Conservation (phyloP, 1,139 yeast genomes). For the Candida dubliniensis region DNA sequence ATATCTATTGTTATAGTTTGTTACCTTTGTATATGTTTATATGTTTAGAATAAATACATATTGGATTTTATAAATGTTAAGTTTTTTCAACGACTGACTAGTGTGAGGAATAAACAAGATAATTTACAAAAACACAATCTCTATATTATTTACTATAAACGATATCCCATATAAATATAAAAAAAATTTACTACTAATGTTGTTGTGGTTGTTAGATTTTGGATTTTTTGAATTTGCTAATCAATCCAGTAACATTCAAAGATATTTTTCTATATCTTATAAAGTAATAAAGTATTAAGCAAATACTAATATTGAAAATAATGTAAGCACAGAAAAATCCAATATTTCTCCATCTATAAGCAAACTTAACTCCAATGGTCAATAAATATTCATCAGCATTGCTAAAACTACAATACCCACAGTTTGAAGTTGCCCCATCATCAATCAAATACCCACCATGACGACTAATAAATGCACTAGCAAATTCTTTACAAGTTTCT, state of each 20-base stretch:
- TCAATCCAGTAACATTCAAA: conserved; percentile 5
- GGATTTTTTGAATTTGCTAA: conserved; percentile 9
- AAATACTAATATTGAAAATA: conserved; percentile 45
- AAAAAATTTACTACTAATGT: background rate
- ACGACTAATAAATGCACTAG: conserved; percentile 24
- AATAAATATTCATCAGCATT: conserved; percentile 55
- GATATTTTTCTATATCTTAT: conserved; percentile 18
- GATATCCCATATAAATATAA: background rate
- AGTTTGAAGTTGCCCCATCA: conserved; percentile 51
- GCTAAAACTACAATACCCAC: conserved; percentile 58
- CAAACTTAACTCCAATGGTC: conserved; percentile 43
- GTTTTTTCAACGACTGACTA: no score
- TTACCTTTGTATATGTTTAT: no score
- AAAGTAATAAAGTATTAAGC: conserved; percentile 23
- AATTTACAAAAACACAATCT: no score
- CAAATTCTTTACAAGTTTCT: conserved; percentile 58
- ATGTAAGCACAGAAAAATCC: conserved; percentile 61
- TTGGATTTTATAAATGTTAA: no score
- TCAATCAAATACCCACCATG: conserved; percentile 54
- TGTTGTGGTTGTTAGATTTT: conserved; percentile 5
- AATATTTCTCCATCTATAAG: conserved; percentile 62
- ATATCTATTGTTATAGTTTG: no score
- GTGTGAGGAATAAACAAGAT: no score
- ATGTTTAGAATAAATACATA: no score
- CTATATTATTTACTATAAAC: background rate